These are phyloP conservation scores for Opeltia flavorubescens DNA, from an alignment of 495 filamentous ascomycete genomes.

Conservation along the genomic window DNA sequence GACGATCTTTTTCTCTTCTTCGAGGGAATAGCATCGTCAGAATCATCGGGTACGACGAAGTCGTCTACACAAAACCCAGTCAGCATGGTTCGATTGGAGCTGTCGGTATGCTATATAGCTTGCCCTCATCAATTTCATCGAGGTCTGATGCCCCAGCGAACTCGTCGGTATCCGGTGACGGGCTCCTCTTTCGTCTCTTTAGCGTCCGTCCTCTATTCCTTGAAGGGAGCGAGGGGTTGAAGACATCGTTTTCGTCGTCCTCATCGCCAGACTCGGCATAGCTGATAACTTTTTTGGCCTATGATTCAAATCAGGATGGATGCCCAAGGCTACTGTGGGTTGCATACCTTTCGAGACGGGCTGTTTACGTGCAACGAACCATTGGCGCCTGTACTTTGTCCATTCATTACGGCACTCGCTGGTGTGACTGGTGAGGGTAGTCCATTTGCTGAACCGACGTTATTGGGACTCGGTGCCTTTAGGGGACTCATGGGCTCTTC, in stretches of 20 bases:
- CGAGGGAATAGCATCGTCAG: conserved; percentile 48
- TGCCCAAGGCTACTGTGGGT: neutral
- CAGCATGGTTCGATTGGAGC: neutral
- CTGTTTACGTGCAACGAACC: conserved; percentile 19
- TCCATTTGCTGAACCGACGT: conserved; percentile 1
- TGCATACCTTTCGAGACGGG: conserved; percentile 29
- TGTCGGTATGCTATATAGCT: neutral
- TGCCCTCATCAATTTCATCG: conserved; percentile 42
- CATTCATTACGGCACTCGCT: conserved; percentile 7
- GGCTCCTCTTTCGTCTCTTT: conserved; percentile 39
- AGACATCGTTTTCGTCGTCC: conserved; percentile 40
- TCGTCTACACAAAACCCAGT: conserved; percentile 35
- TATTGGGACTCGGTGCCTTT: conserved; percentile 19
- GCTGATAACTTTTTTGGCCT: conserved; percentile 34
- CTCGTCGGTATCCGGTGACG: conserved; percentile 57
- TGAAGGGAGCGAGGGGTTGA: conserved; percentile 27
- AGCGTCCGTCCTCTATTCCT: conserved; percentile 21
- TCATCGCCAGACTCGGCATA: conserved; percentile 37
- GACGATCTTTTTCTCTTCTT: conserved; percentile 62
- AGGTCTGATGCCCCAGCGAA: conserved; percentile 37
- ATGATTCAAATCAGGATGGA: conserved; percentile 5
- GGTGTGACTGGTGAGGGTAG: conserved; percentile 8
- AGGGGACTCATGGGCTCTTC: conserved; percentile 14
- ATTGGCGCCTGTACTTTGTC: conserved; percentile 1
- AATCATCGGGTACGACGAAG: conserved; percentile 71